Base-by-base conservation (phyloP, 257 asterid species). In the Vinca minor region DNA sequence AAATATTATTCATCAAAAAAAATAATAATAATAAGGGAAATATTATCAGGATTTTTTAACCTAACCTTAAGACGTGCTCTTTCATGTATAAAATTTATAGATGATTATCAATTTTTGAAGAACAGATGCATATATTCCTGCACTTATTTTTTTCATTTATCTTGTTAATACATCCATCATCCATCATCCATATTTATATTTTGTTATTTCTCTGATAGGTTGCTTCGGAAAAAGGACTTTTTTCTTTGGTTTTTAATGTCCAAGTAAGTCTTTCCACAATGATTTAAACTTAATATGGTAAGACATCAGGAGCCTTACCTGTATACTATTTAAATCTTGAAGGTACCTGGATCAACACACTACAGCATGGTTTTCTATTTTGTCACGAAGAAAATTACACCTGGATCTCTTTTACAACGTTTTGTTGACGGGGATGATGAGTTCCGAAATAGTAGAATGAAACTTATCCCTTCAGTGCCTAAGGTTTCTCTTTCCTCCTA, bases 331-430 rank as follows among this genome's bases (percentile, higher is more conserved):
- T 58, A n/a, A 63, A 28, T 67, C 68, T 67, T 68, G 23, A 48
- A 93, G 98, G 95, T 93, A 56, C 98, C 98, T 70, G 97, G 94
- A 66, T 84, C 98, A 34, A 93, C 89, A 42, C 95, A 89, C 79
- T 93, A 93, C 86, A 88, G 96, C 87, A 84, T 91, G 95, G 78
- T 91, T 69, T 91, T 91, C 72, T 91, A 91, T 81, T 88, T 86
- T 59, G 93, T 90, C 70, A 63, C 78, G 9, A 82, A 78, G 72
- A 72, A 81, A 72, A 74, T 90, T 62, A 71, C 73, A 15, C 82
- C 79, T 7, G 93, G 95, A 66, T 87, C 98, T 50, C 96, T 92
- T 56, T 74, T 89, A 69, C 94, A 89, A 77, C 81, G 98, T 49
- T 92, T 89, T 71, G 95, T 87, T 44, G 89, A 92, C 68, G 98